Evolutionary conservation across 176 grass and related monocot species (phyloP), one percentile per base, ranked within the genome.

Genomic region (Thinopyrum elongatum): DNA sequence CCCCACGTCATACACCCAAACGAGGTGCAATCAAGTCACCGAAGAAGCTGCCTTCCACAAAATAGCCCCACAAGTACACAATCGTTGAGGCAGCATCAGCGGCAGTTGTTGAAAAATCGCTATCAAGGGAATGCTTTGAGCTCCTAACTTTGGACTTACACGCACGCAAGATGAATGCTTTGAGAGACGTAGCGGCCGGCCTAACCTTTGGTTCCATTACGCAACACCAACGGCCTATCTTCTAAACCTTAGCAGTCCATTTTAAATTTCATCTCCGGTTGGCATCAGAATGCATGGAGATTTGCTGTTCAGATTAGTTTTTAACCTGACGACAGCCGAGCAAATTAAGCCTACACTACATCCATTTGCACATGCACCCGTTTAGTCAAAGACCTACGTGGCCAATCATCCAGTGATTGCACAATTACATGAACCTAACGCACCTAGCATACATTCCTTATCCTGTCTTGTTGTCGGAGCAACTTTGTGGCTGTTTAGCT

Each of bases 361-460:
- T 22, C 66, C 21, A 9, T 70, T 16, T 8, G 23, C 41, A 17
- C 23, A 65, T 34, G 35, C 23, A 23, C 17, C n/a, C 26, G 79
- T 77, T 57, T 87, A 47, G 75, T 87, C 89, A 87, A 87, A 90
- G 75, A 49, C 85, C 15, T 60, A 42, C 42, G 34, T 22, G 7
- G 8, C 58, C 7, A 65, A 75, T 85, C 46, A 81, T 82, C 28
- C 38, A 29, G 31, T 78, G 65, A 73, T 80, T 83, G 84, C 84
- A 86, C 49, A 82, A 86, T 83, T 86, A 42, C 74, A 42, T 79
- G 79, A 34, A 86, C 88, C 88, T 79, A 90, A 84, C 35, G 59
- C 85, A 86, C 83, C 60, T 11, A 84, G 71, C 65, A 72, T 73
- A 21, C 6, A 55, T 21, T 35, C 36, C 79, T 47, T 75, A 19